Percentiles rank a stretch among this genome's conserved stretches.
Conservation (phyloP, 2,329 filamentous ascomycete genomes). For the Aspergillus arachidicola region DNA sequence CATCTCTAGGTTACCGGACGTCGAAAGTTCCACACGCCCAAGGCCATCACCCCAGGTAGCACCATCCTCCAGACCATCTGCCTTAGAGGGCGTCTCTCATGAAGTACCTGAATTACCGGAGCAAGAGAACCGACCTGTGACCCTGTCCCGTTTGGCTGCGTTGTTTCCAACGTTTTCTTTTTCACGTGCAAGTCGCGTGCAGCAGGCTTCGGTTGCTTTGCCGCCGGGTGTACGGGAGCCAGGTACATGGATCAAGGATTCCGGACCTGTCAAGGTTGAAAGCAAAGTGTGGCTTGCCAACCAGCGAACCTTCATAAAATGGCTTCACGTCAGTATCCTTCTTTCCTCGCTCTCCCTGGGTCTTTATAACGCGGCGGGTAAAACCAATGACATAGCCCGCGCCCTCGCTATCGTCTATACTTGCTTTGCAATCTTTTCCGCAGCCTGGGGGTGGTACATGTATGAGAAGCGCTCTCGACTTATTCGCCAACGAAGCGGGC, state of each 20-base stretch:
- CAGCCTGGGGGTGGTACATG: slow-evolving; percentile 84
- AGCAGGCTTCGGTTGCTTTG: slow-evolving; percentile 58
- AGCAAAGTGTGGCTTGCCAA: slow-evolving; percentile 99
- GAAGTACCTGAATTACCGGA: slow-evolving; percentile 35
- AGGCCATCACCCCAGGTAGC: slow-evolving; percentile 30
- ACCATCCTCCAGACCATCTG: slow-evolving; percentile 25
- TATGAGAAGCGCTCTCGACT: slow-evolving; percentile 74
- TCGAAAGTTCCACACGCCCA: slow-evolving; percentile 25
- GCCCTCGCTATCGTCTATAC: slow-evolving; percentile 83
- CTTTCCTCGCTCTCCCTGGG: slow-evolving; percentile 81
- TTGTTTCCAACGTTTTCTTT: slow-evolving; percentile 83
- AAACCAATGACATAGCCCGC: slow-evolving; percentile 72
- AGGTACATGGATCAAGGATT: slow-evolving; percentile 88
- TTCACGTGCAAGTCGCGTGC: slow-evolving; percentile 69
- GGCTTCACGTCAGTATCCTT: slow-evolving; percentile 92
- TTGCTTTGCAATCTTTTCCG: slow-evolving; percentile 77
- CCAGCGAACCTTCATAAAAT: slow-evolving; percentile 97
- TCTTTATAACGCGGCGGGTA: slow-evolving; percentile 83
- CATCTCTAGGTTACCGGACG: slow-evolving; percentile 28
- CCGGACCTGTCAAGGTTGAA: slow-evolving; percentile 87
- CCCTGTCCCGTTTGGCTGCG: slow-evolving; percentile 63
- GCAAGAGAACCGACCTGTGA: slow-evolving; percentile 45
- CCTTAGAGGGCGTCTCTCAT: slow-evolving; percentile 45
- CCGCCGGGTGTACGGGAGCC: slow-evolving; percentile 90
- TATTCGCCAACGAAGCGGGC: slow-evolving; percentile 83